These are phyloP conservation scores for Ophiostoma quercus DNA, from an alignment of 2,329 filamentous ascomycete species.

Conservation along the genomic window DNA sequence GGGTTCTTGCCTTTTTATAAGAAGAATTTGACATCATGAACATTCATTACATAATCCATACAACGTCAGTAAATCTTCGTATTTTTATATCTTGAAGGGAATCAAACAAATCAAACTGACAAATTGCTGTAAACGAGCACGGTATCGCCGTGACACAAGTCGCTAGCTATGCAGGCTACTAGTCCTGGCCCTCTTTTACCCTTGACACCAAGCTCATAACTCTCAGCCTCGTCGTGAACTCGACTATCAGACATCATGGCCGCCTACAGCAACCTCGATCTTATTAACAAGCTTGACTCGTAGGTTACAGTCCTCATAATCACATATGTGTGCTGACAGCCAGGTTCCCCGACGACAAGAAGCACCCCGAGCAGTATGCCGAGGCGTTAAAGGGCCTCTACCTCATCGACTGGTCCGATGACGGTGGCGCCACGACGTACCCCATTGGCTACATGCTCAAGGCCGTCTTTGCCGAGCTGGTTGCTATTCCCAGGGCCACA, in stretches of 20 bases:
- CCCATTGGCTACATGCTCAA: constrained; percentile 59
- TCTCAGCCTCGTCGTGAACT: background rate
- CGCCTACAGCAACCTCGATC: constrained; percentile 29
- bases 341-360: constrained; percentile 73
- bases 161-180: background rate
- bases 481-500: constrained; percentile 50
- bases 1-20: background rate
- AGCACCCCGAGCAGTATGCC: constrained; percentile 53
- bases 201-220: background rate
- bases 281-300: constrained; percentile 29
- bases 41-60: background rate
- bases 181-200: background rate
- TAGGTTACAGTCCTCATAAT: constrained; percentile 24
- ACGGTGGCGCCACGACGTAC: constrained; percentile 50
- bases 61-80: background rate
- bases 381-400: constrained; percentile 57
- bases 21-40: background rate
- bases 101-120: no score
- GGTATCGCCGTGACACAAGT: no score
- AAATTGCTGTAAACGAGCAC: no score
- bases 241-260: constrained; percentile 21
- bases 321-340: background rate
- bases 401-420: constrained; percentile 59
- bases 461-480: constrained; percentile 46
- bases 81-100: background rate